Base-by-base conservation (phyloP, 352 stramenopile species). In the Globisporangium paddicum region DNA sequence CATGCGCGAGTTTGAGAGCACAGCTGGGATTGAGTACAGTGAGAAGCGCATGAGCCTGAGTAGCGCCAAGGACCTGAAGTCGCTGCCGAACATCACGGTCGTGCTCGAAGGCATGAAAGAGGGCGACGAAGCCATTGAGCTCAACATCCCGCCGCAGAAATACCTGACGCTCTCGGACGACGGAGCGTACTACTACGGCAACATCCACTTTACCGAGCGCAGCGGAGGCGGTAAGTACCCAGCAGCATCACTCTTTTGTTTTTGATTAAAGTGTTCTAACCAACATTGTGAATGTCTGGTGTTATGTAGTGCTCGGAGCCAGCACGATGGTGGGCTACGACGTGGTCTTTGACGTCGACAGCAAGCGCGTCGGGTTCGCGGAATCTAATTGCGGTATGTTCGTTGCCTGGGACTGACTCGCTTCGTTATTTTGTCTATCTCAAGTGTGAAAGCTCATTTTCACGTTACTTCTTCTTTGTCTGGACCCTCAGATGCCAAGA, bases 281-380 rank as follows among this genome's bases (percentile, higher is more conserved):
- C 21, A 60, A 11, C 60, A 18, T 58, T 30, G 13, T 38, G 55
- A 60, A 13, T 48, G 5, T 49, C 11, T 30, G 44, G 1, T 53
- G 11, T 13, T 41, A n/a, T n/a, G n/a, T n/a, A 93, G 86, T 95
- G 18, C 65, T 95, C 35, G 86, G 86, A 18, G 82, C 83, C 0
- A 92, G 80, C 49, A 75, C 70, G 5, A 93, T 95, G 86, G 50
- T 93, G 25, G 86, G 86, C 2, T 86, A 87, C 38, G 75, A 95
- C 26, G 84, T 93, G n/a, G 86, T 95, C 19, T 95, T 95, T 58
- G 86, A 95, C 62, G 62, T 65, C 35, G 84, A 91, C 51, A 79
- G 77, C 59, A 75, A 85, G 6, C 79, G 82, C n/a, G 55, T 95
- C 3, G 86, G 82, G 13, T 95, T 95, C 72, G 86, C 83, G 3